Percentiles rank a stretch among this genome's conserved stretches.
These are phyloP conservation scores for Carallia pectinifolia DNA, from an alignment of 345 rosid species.

Conservation along the genomic window DNA sequence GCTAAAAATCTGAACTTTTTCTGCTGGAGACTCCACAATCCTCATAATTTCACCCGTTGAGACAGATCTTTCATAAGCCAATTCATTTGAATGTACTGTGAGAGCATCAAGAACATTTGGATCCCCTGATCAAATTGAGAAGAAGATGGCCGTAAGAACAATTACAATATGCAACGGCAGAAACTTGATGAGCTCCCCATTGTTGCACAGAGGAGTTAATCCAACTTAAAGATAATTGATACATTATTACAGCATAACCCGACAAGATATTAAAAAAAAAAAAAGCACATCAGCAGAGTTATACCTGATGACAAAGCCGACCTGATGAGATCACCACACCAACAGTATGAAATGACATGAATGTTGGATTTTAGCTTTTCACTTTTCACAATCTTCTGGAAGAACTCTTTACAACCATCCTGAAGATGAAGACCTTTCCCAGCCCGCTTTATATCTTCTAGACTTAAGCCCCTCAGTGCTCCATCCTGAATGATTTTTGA, in stretches of 20 bases:
- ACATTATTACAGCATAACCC: neutral
- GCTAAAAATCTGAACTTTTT: conserved; percentile 7
- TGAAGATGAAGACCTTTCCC: conserved; percentile 13
- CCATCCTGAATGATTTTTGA: conserved; percentile 3
- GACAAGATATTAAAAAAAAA: neutral
- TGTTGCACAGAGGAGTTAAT: too few relatives aligned
- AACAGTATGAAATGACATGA: conserved; percentile 19
- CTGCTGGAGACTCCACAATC: conserved; percentile 10
- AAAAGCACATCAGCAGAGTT: too few relatives aligned
- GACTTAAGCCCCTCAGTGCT: conserved; percentile 16
- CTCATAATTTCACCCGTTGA: conserved; percentile 17
- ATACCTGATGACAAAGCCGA: conserved; percentile 26
- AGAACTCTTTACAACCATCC: conserved; percentile 14
- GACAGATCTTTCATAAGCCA: conserved; percentile 4
- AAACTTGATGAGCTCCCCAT: neutral
- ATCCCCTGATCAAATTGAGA: conserved; percentile 4
- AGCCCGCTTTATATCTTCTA: conserved; percentile 13
- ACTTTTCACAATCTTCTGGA: conserved; percentile 10
- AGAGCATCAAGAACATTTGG: neutral
- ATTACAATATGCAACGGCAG: neutral
- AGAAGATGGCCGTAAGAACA: neutral
- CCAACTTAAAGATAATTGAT: too few relatives aligned
- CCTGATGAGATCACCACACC: conserved; percentile 24
- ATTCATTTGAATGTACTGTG: conserved; percentile 24
- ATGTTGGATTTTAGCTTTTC: conserved; percentile 11